Conservation (phyloP, 2,329 filamentous ascomycete species). For the Pseudocercospora eumusae region DNA sequence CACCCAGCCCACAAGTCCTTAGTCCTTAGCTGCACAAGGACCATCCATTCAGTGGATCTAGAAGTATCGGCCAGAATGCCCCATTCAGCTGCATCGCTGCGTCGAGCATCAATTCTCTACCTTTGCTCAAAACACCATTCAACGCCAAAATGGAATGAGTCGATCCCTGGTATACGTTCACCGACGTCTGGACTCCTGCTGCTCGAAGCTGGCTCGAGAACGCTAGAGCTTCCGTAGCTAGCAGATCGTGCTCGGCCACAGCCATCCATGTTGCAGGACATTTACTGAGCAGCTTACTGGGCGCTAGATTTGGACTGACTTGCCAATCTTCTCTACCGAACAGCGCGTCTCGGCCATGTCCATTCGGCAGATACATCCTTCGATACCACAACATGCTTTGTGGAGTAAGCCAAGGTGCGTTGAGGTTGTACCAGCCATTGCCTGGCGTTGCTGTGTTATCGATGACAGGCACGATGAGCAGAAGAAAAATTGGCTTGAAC, state of each 20-base stretch:
- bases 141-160: constrained; percentile 27
- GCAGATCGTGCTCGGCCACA: constrained; percentile 26
- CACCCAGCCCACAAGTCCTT: background rate
- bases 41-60: constrained; percentile 20
- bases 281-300: constrained; percentile 24
- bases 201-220: constrained; percentile 24
- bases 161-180: constrained; percentile 27
- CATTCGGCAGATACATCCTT: constrained; percentile 25
- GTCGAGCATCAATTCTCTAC: constrained; percentile 26
- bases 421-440: constrained; percentile 28
- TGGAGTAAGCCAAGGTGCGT: constrained; percentile 27
- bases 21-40: constrained; percentile 5
- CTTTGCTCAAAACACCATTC: constrained; percentile 24
- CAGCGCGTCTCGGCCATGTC: constrained; percentile 9
- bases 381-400: constrained; percentile 27
- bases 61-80: constrained; percentile 22
- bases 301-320: constrained; percentile 26
- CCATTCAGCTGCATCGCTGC: constrained; percentile 22
- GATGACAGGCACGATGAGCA: constrained; percentile 27
- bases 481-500: constrained; percentile 25
- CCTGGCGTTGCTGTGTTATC: constrained; percentile 26
- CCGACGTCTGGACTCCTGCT: constrained; percentile 19
- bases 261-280: constrained; percentile 28
- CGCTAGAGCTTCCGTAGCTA: constrained; percentile 26
- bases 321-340: constrained; percentile 27